These are phyloP conservation scores for Prunus mume DNA, from an alignment of 306 rosid genomes.

Conservation along the genomic window DNA sequence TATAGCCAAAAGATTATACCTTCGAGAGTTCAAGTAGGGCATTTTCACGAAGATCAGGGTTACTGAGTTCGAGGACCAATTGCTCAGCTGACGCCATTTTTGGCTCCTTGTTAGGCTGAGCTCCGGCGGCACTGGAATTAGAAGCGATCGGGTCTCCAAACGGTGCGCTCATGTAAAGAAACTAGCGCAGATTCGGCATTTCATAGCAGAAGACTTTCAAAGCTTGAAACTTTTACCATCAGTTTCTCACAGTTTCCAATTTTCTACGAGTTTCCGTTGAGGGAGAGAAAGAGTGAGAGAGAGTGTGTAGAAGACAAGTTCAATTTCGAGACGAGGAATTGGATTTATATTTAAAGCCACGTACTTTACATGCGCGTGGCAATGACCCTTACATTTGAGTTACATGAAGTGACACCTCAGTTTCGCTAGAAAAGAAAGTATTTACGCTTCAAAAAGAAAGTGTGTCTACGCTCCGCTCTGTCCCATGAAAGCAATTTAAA, in stretches of 20 bases:
- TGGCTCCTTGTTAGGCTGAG: constrained; percentile 37
- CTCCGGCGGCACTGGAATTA: constrained; percentile 27
- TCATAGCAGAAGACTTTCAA: not conserved
- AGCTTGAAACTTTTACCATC: not conserved
- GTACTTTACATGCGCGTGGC: constrained; percentile 17
- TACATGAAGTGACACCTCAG: not conserved
- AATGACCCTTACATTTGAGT: not conserved
- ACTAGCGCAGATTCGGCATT: constrained; percentile 35
- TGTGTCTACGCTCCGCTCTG: not conserved
- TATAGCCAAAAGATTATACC: constrained; percentile 21
- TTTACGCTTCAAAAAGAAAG: not conserved
- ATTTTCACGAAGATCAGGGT: constrained; percentile 50
- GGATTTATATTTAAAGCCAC: constrained; percentile 1
- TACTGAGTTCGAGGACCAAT: constrained; percentile 49
- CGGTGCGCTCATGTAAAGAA: constrained; percentile 41
- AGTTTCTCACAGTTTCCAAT: not conserved
- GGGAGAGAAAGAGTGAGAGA: not conserved
- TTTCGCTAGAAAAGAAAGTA: not conserved
- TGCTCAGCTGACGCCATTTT: constrained; percentile 53
- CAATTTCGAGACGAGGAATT: not conserved
- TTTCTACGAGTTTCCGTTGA: not conserved
- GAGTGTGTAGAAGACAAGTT: not conserved
- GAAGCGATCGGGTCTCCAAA: constrained; percentile 42
- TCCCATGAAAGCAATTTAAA: not conserved
- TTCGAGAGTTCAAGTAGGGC: constrained; percentile 56